Conservation (phyloP, 257 asterid genomes). For the Solanum chiquidenum region DNA sequence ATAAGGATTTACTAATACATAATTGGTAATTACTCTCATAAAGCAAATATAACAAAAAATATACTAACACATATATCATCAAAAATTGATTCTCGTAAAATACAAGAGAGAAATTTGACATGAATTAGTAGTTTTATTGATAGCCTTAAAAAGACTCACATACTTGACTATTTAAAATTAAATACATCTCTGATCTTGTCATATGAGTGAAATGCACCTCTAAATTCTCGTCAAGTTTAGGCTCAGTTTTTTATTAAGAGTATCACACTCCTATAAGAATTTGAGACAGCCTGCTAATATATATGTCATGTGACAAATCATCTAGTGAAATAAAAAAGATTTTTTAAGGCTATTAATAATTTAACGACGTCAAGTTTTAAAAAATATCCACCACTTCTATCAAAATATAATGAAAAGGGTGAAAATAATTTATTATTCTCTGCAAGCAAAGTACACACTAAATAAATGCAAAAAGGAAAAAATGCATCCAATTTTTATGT, state of each 20-base stretch:
- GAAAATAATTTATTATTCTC: neutral
- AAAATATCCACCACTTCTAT: too few species aligned
- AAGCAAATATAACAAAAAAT: too few species aligned
- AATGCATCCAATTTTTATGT: neutral
- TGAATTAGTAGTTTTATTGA: too few species aligned
- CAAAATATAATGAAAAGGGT: neutral
- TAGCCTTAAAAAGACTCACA: neutral
- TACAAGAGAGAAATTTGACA: neutral
- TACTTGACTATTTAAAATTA: too few species aligned
- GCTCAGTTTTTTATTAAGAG: rapidly evolving
- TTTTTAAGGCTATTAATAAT: too few species aligned
- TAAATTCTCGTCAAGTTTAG: too few species aligned
- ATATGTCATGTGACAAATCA: neutral
- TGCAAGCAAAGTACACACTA: neutral
- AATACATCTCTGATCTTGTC: too few species aligned
- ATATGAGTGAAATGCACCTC: too few species aligned
- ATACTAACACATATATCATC: neutral
- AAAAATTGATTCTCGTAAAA: neutral
- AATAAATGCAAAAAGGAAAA: neutral
- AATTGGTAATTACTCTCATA: neutral
- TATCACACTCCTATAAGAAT: too few species aligned
- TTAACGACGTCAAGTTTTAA: rapidly evolving
- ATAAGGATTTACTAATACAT: neutral
- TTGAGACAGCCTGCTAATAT: too few species aligned
- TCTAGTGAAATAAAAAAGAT: rapidly evolving